Base-by-base conservation (phyloP, 495 filamentous ascomycete genomes). In the Cenococcum geophilum region DNA sequence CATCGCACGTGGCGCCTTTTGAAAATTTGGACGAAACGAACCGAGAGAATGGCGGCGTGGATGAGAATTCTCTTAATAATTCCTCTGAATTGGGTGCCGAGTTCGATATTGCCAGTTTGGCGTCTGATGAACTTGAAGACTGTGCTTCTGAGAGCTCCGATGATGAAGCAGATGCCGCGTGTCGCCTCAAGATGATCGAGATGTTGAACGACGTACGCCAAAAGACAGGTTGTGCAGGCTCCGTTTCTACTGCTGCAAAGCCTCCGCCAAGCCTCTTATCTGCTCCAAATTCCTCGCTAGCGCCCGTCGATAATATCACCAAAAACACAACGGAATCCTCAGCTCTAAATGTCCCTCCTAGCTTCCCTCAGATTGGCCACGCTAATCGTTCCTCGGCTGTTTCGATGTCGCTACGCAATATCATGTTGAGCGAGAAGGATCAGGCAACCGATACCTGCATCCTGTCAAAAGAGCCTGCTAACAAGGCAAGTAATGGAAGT, bases 101-200 rank as follows among this genome's bases (percentile, higher is more conserved):
- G 23, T 23, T 23, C 49, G 49, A 52, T 16, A 10, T 27, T n/a
- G 49, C 5, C 23, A 27, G 49, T 16, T 45, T 45, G 4, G 40
- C 40, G 18, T 45, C 40, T 4, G 40, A 45, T 45, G 49, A 52
- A 23, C 5, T 27, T 27, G 49, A 52, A 23, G 49, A 52, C 21
- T 16, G 21, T 52, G 49, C 21, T 9, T 32, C 25, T 52, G 49
- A 6, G 21, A 27, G 23, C 20, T 18, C 21, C 1, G 21, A 25
- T 16, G 49, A 52, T 9, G 49, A 52, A 16, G 21, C 49, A 1
- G 49, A 52, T 27, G 25, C 25, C 11, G 22, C 49, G 16, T 14
- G 40, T 18, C 49, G 49, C 23, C n/a, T 22, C 20, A 52, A 52
- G 49, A 52, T 52, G 49, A 23, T 25, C 16, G 49, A 52, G 20